A percentile compares a stretch with the other conserved stretches of the same genome.
Evolutionary conservation across 441 rosid genomes (phyloP).

Genomic region (Jatropha podagrica): DNA sequence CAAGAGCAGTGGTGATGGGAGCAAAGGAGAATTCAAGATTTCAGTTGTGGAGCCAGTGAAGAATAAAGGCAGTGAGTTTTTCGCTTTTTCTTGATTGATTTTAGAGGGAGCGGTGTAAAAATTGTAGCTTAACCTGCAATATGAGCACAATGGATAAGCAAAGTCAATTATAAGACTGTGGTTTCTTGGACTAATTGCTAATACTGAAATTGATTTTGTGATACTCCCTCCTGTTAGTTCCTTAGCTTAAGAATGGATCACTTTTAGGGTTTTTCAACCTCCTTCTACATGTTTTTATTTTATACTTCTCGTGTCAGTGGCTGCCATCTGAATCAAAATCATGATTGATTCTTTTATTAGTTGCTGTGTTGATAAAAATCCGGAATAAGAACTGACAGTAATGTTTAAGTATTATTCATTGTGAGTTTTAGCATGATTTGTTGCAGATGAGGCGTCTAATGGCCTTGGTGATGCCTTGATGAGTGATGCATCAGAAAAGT

Average conservation of each 20-base stretch:
- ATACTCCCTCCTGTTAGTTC: background rate
- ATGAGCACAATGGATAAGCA: background rate
- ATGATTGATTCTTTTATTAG: background rate
- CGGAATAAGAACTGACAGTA: background rate
- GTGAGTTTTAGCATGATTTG: slow-evolving; percentile 22
- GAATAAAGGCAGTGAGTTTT: slow-evolving; percentile 45
- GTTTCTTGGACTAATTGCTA: slow-evolving; percentile 3
- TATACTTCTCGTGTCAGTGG: background rate
- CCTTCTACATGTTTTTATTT: background rate
- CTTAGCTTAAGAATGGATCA: background rate
- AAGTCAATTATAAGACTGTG: background rate
- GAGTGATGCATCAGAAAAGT: slow-evolving; percentile 68
- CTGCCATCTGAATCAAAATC: background rate
- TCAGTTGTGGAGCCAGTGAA: slow-evolving; percentile 44
- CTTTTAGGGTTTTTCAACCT: background rate
- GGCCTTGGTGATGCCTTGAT: slow-evolving; percentile 41
- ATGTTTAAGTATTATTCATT: background rate
- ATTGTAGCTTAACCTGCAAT: background rate
- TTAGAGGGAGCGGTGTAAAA: background rate
- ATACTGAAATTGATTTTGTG: background rate
- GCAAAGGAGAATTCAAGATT: slow-evolving; percentile 35
- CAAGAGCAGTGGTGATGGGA: slow-evolving; percentile 31
- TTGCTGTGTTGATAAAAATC: background rate
- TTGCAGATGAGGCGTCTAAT: slow-evolving; percentile 49
- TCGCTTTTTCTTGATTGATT: background rate